Evolutionary conservation across 495 filamentous ascomycete genomes (phyloP), one percentile per base, ranked within the genome.

Genomic region (Pyrenopolyporus hunteri): DNA sequence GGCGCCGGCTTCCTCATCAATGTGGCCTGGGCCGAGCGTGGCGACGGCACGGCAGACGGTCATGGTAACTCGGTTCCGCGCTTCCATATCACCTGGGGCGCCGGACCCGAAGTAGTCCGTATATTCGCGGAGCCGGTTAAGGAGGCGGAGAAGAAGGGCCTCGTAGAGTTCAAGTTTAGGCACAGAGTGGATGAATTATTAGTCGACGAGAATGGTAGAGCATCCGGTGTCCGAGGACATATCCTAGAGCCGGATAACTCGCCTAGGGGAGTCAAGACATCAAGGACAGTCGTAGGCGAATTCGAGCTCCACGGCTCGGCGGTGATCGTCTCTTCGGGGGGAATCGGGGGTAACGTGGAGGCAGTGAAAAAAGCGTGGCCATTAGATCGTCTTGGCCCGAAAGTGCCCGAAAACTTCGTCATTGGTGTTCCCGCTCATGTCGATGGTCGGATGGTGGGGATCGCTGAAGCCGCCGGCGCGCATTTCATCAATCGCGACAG

Each of bases 11-110:
- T 82, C 57, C 33, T 80, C 7, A 16, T 68, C 1, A 78, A 70
- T 37, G 78, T 83, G 0, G 75, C 72, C 25, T 83, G 80, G 80
- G 80, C 79, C 20, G 80, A 83, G 73, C 72, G 79, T 8, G 80
- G 80, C 10, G 75, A 74, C 31, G 80, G 80, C 0, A 54, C 69
- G 0, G 76, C 80, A 0, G 76, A 77, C 1, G 80, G 80, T 2
- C 80, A 83, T 51, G 80, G 80, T 3, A 83, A 83, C 63, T 74
- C 74, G 7, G 78, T 83, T 16, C 80, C 80, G 13, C 48, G 80
- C 17, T 83, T 83, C 62, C 80, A 83, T 59, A 51, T 81, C 10
- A 73, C 75, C 3, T 83, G 80, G 80, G 80, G 80, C 7, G 74
- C 78, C 2, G 80, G 79, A 0, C 80, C 79, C n/a, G 80, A 81